These are phyloP conservation scores for Ballota nigra DNA, from an alignment of 257 asterid genomes.

Conservation along the genomic window DNA sequence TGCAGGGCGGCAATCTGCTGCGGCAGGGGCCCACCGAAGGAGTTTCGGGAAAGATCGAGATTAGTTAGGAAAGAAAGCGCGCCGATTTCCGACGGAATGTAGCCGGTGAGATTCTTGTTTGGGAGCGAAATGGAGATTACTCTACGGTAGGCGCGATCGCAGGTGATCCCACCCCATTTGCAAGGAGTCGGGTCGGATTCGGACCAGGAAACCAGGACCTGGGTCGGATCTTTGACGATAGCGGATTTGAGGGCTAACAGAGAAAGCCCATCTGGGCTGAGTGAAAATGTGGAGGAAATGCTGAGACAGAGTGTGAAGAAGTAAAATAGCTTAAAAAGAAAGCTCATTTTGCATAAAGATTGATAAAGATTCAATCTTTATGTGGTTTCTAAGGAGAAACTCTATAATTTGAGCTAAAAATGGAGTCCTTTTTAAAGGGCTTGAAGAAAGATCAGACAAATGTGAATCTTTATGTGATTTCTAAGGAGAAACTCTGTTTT, in stretches of 20 bases:
- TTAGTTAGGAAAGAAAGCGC: conserved; percentile 55
- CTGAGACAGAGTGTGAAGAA: conserved; percentile 42
- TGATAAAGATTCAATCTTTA: conserved; percentile 41
- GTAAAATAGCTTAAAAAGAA: conserved; percentile 29
- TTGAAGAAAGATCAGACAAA: neutral
- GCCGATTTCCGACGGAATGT: conserved; percentile 88
- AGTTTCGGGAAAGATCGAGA: conserved; percentile 75
- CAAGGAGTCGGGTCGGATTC: conserved; percentile 75
- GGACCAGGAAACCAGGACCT: conserved; percentile 66
- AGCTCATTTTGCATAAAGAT: conserved; percentile 28
- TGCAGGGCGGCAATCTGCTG: conserved; percentile 53
- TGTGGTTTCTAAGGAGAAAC: neutral
- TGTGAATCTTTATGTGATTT: too few species aligned
- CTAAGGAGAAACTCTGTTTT: too few species aligned
- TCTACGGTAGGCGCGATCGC: conserved; percentile 45
- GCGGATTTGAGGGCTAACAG: conserved; percentile 89
- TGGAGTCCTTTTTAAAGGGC: neutral
- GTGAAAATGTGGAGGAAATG: conserved; percentile 38
- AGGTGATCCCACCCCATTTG: conserved; percentile 74
- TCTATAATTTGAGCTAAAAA: neutral
- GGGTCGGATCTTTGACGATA: conserved; percentile 59
- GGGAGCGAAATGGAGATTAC: conserved; percentile 67
- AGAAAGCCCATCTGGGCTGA: conserved; percentile 78
- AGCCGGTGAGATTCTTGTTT: conserved; percentile 66
- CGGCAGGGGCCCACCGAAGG: conserved; percentile 71